Conservation (phyloP, 1,284 basidiomycete genomes). For the Ceratobasidium sp. region DNA sequence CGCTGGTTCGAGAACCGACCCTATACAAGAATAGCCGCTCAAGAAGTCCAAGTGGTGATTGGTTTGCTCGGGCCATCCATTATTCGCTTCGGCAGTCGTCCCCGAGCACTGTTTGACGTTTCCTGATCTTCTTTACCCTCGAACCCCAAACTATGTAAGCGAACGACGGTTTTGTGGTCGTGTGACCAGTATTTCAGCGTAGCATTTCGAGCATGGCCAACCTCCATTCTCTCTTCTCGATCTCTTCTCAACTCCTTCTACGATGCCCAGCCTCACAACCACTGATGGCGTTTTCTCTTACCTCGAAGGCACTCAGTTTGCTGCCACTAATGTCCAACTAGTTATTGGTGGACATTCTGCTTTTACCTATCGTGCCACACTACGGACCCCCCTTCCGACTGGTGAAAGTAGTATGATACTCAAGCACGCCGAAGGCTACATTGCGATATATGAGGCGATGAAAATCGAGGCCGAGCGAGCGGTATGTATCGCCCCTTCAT, state of each 20-base stretch:
- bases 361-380: constrained; percentile 19
- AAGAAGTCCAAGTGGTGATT: neutral
- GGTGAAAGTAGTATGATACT: constrained; percentile 24
- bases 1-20: no score
- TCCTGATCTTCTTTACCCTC: no score
- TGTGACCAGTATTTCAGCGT: constrained; percentile 5
- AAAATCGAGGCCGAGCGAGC: neutral
- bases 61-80: neutral
- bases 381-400: constrained; percentile 16
- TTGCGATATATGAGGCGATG: neutral
- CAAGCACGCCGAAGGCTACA: constrained; percentile 21
- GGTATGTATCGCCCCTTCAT: neutral
- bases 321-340: constrained; percentile 1
- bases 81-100: neutral
- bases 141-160: no score
- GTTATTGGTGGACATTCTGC: constrained; percentile 34
- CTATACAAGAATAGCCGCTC: no score
- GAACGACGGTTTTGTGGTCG: neutral
- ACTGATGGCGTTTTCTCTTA: constrained; percentile 19
- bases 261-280: constrained; percentile 33
- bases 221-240: neutral
- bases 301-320: constrained; percentile 18
- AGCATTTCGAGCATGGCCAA: neutral
- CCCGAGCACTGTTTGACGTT: neutral
- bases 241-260: neutral